Evolutionary conservation across 148 eudicot species (phyloP).

Genomic region (Chenopodium album): DNA sequence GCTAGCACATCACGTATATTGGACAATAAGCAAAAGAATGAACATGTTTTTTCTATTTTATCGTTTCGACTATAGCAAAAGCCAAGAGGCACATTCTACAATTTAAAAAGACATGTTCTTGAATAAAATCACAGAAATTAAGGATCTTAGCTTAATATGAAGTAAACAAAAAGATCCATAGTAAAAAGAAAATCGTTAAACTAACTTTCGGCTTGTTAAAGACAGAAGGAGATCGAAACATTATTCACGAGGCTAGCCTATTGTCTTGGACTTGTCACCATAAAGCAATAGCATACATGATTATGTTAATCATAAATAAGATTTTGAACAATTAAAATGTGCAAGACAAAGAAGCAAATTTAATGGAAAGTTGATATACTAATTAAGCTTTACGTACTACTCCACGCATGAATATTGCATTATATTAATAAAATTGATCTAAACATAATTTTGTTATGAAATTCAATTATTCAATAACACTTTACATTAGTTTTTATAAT

Average conservation of each 20-base stretch:
- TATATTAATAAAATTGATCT: too few relatives aligned
- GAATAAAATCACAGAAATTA: too few relatives aligned
- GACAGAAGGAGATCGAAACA: background rate
- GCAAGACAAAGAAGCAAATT: background rate
- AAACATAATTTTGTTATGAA: too few relatives aligned
- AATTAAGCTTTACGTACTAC: too few relatives aligned
- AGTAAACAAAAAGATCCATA: background rate
- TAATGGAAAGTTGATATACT: too few relatives aligned
- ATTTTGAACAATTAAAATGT: background rate
- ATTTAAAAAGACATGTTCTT: background rate
- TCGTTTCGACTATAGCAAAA: conserved; percentile 23
- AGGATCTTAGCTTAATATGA: background rate
- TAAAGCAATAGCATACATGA: conserved; percentile 8
- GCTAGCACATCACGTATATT: conserved; percentile 7
- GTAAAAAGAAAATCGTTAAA: conserved; percentile 5
- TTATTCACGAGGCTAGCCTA: background rate
- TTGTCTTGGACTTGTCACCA: background rate
- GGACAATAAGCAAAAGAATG: background rate
- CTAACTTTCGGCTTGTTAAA: conserved; percentile 20
- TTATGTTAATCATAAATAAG: background rate
- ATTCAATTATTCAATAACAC: too few relatives aligned
- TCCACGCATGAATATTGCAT: too few relatives aligned
- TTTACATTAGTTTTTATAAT: too few relatives aligned
- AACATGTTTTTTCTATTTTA: background rate
- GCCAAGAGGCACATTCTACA: conserved; percentile 10